Evolutionary conservation across 192 early-diverging fungal genomes (phyloP).

Genomic region (Rhizoclosmatium globosum): DNA sequence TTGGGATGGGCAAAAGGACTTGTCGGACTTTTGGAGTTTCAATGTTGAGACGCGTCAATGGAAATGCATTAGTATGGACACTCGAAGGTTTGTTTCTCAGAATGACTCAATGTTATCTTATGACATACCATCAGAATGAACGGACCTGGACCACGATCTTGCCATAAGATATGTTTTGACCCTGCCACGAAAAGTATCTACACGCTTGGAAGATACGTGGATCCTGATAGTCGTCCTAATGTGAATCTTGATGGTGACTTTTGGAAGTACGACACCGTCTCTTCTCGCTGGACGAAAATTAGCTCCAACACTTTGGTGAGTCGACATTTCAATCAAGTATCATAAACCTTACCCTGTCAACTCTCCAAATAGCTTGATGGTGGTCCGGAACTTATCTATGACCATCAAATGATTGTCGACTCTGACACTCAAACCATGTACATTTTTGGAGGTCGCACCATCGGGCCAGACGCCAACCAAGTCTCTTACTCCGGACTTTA

Average conservation of each 20-base stretch:
- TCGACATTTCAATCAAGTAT: slow-evolving; percentile 3
- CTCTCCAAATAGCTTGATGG: slow-evolving; percentile 62
- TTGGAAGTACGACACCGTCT: slow-evolving; percentile 83
- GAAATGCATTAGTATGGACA: slow-evolving; percentile 81
- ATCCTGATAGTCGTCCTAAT: slow-evolving; percentile 73
- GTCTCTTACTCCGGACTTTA: slow-evolving; percentile 90
- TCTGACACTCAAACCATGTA: slow-evolving; percentile 73
- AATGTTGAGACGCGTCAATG: slow-evolving; percentile 69
- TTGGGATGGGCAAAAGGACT: slow-evolving; percentile 88
- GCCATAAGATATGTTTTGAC: slow-evolving; percentile 93
- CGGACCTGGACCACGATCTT: slow-evolving; percentile 88
- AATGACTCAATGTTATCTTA: background rate
- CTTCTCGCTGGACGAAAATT: slow-evolving; percentile 74
- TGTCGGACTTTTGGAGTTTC: slow-evolving; percentile 91
- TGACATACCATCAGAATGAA: slow-evolving; percentile 64
- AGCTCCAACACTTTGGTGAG: slow-evolving; percentile 80
- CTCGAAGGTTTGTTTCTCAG: slow-evolving; percentile 58
- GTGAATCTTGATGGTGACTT: slow-evolving; percentile 84
- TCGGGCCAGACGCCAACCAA: slow-evolving; percentile 66
- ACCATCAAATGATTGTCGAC: slow-evolving; percentile 95
- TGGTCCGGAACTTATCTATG: slow-evolving; percentile 90
- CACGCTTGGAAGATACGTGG: slow-evolving; percentile 90
- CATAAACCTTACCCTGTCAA: background rate
- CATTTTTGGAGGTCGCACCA: slow-evolving; percentile 88
- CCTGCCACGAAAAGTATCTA: slow-evolving; percentile 76